Percentiles rank a stretch among this genome's conserved stretches.
These are phyloP conservation scores for Salvia hispanica DNA, from an alignment of 257 asterid genomes.

Conservation along the genomic window DNA sequence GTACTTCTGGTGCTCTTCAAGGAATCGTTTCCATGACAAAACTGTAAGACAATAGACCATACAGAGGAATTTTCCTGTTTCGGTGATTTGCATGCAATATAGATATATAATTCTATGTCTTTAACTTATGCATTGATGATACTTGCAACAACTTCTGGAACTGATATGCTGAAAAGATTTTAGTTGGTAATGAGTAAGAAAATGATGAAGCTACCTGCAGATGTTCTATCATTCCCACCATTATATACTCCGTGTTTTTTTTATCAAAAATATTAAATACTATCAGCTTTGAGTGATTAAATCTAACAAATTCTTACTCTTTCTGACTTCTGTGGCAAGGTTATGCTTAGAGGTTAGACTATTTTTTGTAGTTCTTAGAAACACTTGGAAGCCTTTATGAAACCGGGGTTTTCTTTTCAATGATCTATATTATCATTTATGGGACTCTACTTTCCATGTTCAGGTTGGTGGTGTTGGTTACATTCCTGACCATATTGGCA, in stretches of 20 bases:
- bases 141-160: slow-evolving; percentile 8
- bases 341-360: slow-evolving; percentile 5
- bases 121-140: slow-evolving; percentile 9
- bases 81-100: background rate
- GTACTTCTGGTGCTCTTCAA: slow-evolving; percentile 78
- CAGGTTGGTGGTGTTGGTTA: slow-evolving; percentile 63
- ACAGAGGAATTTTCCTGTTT: background rate
- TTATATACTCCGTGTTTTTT: background rate
- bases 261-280: background rate
- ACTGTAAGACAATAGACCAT: slow-evolving; percentile 50
- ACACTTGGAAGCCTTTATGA: background rate
- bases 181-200: slow-evolving; percentile 9
- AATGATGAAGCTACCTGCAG: slow-evolving; percentile 7
- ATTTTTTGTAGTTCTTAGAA: slow-evolving; percentile 24
- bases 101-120: background rate
- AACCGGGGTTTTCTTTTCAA: slow-evolving; percentile 24
- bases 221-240: slow-evolving; percentile 6
- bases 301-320: slow-evolving; percentile 3
- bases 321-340: background rate
- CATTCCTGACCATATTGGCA: slow-evolving; percentile 57
- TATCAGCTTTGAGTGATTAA: background rate
- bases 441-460: slow-evolving; percentile 30
- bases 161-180: slow-evolving; percentile 7
- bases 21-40: slow-evolving; percentile 74
- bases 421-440: slow-evolving; percentile 26